Base-by-base conservation (phyloP, 1,139 yeast genomes). In the Hemisphaericaspora subhashii region DNA sequence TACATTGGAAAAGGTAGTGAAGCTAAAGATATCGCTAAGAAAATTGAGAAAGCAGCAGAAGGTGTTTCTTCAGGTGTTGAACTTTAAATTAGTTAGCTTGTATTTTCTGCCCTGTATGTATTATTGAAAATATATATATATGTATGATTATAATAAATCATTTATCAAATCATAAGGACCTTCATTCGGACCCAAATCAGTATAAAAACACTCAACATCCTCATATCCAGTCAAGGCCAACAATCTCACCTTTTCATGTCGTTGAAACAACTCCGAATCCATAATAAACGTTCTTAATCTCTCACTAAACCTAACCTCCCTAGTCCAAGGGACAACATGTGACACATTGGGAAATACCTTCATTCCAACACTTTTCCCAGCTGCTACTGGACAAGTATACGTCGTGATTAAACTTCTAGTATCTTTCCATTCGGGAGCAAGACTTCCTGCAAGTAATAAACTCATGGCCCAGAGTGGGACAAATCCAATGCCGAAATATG, bases 1-100 rank as follows among this genome's bases (percentile, higher is more conserved):
- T 77, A 77, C 55, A 62, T 81, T 46, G 37, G 34, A 2, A 31
- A 34, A 11, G 58, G 69, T 42, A 63, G 66, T 40, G 37, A 47
- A 36, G 44, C 50, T 43, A 40, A 61, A 31, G 59, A 51, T 21
- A 50, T 68, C 36, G 58, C 72, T 31, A 50, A 52, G 30, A 65
- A 64, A 36, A 62, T 72, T 43, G 68, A 66, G 51, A 71, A 66
- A 35, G 72, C 68, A 42, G 80, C 81, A 35, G 72, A 73, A 46
- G 80, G 72, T 43, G 74, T 78, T 33, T 67, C 81, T 15, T 43
- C 44, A 27, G 42, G 46, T 29, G 45, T 46, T 13, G 49, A 46
- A 36, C 32, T 43, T 34, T 34, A 34, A 14, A 20, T n/a, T n/a
- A n/a, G n/a, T n/a, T n/a, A n/a, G n/a, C n/a, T n/a, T n/a, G n/a